A percentile compares a stretch with the other conserved stretches of the same genome.
Evolutionary conservation across 1,284 basidiomycete species (phyloP).

Genomic region (Crocinoboletus sp.): DNA sequence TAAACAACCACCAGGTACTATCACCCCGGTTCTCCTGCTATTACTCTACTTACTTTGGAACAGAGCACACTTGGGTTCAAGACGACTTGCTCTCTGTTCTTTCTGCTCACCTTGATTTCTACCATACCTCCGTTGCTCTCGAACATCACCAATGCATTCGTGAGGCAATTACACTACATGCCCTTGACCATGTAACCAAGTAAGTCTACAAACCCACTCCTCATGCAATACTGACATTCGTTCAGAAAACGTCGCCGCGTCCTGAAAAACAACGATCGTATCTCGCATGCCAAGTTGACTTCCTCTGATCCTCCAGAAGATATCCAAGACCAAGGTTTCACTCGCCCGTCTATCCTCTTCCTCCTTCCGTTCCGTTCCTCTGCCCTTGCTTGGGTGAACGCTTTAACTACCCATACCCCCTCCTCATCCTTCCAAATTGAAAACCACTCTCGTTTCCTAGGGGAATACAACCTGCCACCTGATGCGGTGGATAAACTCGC

Average conservation of each 20-base stretch:
- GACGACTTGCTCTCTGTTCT: constrained; percentile 62
- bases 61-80: constrained; percentile 56
- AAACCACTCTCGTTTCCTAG: constrained; percentile 77
- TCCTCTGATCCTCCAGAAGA: constrained; percentile 58
- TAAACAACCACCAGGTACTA: constrained; percentile 50
- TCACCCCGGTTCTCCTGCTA: not conserved
- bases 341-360: constrained; percentile 90
- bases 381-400: constrained; percentile 75
- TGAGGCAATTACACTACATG: constrained; percentile 70
- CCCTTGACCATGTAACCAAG: constrained; percentile 85
- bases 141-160: constrained; percentile 52
- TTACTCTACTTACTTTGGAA: constrained; percentile 13
- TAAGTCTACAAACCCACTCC: constrained; percentile 32
- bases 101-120: constrained; percentile 70
- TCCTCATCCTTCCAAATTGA: constrained; percentile 75
- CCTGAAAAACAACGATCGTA: constrained; percentile 92
- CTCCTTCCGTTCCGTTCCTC: constrained; percentile 91
- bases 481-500: constrained; percentile 83
- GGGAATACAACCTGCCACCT: constrained; percentile 81
- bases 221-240: constrained; percentile 12
- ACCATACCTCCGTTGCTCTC: constrained; percentile 57
- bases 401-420: constrained; percentile 66
- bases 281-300: constrained; percentile 64
- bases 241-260: constrained; percentile 85
- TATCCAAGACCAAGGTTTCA: constrained; percentile 96